A percentile compares a stretch with the other conserved stretches of the same genome.
Conservation (phyloP, 345 rosid genomes). For the Geranium rotundifolium region DNA sequence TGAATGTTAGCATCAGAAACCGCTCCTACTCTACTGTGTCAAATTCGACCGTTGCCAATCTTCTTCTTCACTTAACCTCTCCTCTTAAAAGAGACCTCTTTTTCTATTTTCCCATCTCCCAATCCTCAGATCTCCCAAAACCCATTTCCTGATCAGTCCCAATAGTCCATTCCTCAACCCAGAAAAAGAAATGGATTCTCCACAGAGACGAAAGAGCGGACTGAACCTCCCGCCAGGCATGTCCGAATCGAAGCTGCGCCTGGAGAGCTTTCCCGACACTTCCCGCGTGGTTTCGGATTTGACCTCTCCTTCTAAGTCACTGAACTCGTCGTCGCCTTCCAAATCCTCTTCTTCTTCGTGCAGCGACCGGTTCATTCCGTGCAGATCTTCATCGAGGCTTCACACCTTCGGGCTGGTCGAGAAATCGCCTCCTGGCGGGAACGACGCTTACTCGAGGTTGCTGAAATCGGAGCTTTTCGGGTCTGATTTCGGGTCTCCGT, state of each 20-base stretch:
- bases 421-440: conserved; percentile 74
- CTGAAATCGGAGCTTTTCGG: conserved; percentile 85
- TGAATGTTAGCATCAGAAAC: no score
- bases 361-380: conserved; percentile 91
- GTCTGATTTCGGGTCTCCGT: conserved; percentile 69
- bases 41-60: no score
- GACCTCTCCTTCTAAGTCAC: conserved; percentile 62
- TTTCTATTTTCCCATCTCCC: no score
- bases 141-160: conserved; percentile 51
- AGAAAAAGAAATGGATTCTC: conserved; percentile 38
- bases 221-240: conserved; percentile 83
- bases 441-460: conserved; percentile 64
- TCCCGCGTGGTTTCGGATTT: conserved; percentile 54
- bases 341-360: conserved; percentile 44
- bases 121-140: no score
- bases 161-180: conserved; percentile 54
- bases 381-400: conserved; percentile 89
- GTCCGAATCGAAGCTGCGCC: conserved; percentile 56
- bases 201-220: conserved; percentile 55
- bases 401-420: conserved; percentile 79
- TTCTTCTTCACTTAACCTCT: no score
- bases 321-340: conserved; percentile 65
- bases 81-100: no score
- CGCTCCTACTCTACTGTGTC: no score
- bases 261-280: conserved; percentile 52